These are phyloP conservation scores for Boletus bicolor DNA, from an alignment of 768 basidiomycete genomes.

Conservation along the genomic window DNA sequence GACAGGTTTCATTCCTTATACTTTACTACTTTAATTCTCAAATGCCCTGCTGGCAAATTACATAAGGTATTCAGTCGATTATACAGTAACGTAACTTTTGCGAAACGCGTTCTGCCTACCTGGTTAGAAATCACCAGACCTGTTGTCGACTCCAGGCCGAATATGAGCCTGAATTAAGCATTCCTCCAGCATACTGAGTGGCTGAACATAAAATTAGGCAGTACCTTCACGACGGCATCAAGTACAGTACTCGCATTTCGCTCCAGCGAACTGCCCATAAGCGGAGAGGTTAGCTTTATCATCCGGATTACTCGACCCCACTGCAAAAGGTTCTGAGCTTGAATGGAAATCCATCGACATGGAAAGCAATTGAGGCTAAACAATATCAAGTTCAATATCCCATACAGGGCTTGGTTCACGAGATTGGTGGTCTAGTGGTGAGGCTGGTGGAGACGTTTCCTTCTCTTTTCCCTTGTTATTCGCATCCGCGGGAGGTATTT, in stretches of 20 bases:
- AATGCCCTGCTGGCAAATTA: not conserved
- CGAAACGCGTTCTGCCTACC: too few species aligned
- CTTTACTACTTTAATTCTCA: not conserved
- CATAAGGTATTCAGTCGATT: conserved; percentile 27
- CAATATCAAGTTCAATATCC: conserved; percentile 68
- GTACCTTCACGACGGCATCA: too few species aligned
- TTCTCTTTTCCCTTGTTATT: conserved; percentile 21
- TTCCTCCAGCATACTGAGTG: too few species aligned
- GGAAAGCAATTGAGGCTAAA: conserved; percentile 25
- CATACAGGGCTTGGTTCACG: conserved; percentile 59
- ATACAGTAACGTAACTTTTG: conserved; percentile 8
- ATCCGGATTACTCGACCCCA: not conserved
- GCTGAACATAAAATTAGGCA: too few species aligned
- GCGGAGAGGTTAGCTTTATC: too few species aligned
- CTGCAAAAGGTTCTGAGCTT: not conserved
- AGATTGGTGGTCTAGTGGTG: conserved; percentile 12
- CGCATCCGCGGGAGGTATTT: not conserved
- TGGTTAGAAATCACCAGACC: too few species aligned
- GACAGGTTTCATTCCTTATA: not conserved
- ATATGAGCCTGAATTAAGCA: too few species aligned
- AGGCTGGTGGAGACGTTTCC: conserved; percentile 6
- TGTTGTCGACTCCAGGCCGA: too few species aligned
- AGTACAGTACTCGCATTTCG: too few species aligned
- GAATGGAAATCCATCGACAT: not conserved
- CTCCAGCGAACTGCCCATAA: too few species aligned